These are phyloP conservation scores for Lojkania enalia DNA, from an alignment of 2,329 filamentous ascomycete genomes.

Conservation along the genomic window DNA sequence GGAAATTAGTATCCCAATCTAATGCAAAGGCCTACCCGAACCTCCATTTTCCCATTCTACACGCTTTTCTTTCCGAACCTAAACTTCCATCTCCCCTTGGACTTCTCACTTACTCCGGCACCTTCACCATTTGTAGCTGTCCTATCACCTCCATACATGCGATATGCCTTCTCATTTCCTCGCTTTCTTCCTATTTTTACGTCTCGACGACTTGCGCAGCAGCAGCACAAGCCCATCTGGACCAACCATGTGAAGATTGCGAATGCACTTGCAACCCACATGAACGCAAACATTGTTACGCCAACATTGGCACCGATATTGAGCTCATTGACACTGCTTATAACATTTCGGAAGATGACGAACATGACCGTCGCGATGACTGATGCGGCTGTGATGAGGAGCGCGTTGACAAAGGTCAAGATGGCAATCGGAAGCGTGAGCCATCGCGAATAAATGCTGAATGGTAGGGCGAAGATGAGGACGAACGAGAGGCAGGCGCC, in stretches of 20 bases:
- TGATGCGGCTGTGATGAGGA: conserved; percentile 70
- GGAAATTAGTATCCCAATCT: too few species aligned
- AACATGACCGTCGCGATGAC: conserved; percentile 83
- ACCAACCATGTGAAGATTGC: conserved; percentile 70
- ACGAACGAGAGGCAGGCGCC: conserved; percentile 71
- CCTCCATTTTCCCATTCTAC: conserved; percentile 11
- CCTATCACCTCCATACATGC: conserved; percentile 14
- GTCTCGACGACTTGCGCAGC: conserved; percentile 64
- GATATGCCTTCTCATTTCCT: conserved; percentile 45
- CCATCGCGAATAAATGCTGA: conserved; percentile 57
- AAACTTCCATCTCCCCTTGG: conserved; percentile 10
- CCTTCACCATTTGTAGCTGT: background rate
- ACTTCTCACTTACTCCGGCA: conserved; percentile 6
- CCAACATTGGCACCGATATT: conserved; percentile 77
- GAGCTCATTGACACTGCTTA: conserved; percentile 69
- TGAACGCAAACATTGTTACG: conserved; percentile 76
- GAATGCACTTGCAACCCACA: conserved; percentile 79
- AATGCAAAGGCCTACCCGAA: too few species aligned
- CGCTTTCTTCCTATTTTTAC: conserved; percentile 53
- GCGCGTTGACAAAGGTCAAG: conserved; percentile 66
- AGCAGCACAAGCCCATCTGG: conserved; percentile 78
- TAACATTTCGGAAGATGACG: conserved; percentile 76
- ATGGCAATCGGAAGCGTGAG: conserved; percentile 68
- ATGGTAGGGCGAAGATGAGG: conserved; percentile 67
- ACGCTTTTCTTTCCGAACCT: conserved; percentile 21